Evolutionary conservation across 1,284 basidiomycete species (phyloP).

Genomic region (Ustilago nuda): DNA sequence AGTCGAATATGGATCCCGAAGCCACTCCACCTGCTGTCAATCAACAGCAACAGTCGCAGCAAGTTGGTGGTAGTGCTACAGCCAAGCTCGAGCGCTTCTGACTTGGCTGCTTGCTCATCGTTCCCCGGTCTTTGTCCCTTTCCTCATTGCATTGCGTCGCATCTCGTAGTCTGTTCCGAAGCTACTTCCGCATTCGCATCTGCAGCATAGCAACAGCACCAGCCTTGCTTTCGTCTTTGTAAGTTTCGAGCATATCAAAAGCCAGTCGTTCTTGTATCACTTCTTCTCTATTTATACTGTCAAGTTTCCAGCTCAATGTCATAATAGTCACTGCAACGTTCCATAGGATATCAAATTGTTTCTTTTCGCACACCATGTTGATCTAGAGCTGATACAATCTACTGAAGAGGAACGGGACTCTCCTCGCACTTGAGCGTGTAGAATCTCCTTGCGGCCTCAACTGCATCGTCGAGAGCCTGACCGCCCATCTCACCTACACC

Average conservation of each 20-base stretch:
- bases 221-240: background rate
- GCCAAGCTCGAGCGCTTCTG: background rate
- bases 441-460: slow-evolving; percentile 47
- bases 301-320: background rate
- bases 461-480: slow-evolving; percentile 60
- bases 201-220: background rate
- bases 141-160: background rate
- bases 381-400: slow-evolving; percentile 2
- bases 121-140: background rate
- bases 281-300: background rate
- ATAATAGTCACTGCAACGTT: background rate
- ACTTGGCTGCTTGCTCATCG: background rate
- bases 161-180: background rate
- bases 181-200: background rate
- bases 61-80: background rate
- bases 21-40: background rate
- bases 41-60: background rate
- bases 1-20: background rate
- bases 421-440: slow-evolving; percentile 44
- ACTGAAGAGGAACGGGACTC: slow-evolving; percentile 37
- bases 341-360: background rate
- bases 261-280: background rate
- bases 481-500: slow-evolving; percentile 64
- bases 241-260: background rate
- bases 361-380: background rate